These are phyloP conservation scores for Microsporum canis DNA, from an alignment of 2,329 filamentous ascomycete genomes.

Conservation along the genomic window DNA sequence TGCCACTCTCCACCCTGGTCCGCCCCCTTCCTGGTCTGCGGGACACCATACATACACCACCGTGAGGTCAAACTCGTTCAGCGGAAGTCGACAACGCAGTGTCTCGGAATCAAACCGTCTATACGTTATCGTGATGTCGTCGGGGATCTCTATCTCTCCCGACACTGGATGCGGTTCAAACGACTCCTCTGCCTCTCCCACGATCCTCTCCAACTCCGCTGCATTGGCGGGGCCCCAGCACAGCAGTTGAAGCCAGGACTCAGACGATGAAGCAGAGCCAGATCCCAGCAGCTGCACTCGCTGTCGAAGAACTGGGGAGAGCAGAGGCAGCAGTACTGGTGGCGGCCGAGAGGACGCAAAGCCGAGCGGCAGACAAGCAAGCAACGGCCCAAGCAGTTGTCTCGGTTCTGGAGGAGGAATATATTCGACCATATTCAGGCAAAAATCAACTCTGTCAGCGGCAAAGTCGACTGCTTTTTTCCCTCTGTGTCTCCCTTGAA, in stretches of 20 bases:
- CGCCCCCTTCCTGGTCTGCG: conserved; percentile 42
- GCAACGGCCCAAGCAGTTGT: conserved; percentile 49
- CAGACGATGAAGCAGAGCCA: conserved; percentile 30
- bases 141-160: conserved; percentile 52
- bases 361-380: conserved; percentile 52
- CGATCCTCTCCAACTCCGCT: conserved; percentile 41
- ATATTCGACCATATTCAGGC: conserved; percentile 41
- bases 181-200: conserved; percentile 42
- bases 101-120: conserved; percentile 52
- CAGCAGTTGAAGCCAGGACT: conserved; percentile 49
- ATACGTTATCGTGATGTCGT: conserved; percentile 45
- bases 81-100: conserved; percentile 43
- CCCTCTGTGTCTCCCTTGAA: background rate
- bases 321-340: conserved; percentile 48
- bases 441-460: background rate
- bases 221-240: conserved; percentile 47
- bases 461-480: background rate
- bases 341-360: conserved; percentile 49
- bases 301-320: conserved; percentile 54
- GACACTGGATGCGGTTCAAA: conserved; percentile 55
- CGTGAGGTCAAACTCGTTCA: conserved; percentile 45
- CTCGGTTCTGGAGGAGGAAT: conserved; percentile 46
- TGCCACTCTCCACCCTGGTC: conserved; percentile 47
- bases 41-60: conserved; percentile 52
- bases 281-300: conserved; percentile 47